Evolutionary conservation across 73 alveolate genomes (phyloP).

Genomic region (Paramecium bursaria): DNA sequence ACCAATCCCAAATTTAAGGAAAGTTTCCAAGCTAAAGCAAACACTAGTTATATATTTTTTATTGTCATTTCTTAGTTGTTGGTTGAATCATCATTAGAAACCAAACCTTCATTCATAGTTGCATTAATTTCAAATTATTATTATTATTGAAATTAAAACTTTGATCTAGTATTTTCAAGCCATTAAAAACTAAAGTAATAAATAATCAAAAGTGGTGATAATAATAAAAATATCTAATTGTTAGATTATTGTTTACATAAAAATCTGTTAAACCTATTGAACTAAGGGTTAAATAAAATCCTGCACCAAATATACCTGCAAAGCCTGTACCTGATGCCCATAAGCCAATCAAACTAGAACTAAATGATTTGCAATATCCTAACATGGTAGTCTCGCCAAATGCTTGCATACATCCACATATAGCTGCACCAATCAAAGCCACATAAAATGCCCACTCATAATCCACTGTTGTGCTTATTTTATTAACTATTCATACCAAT

Average conservation of each 20-base stretch:
- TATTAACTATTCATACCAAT: constrained; percentile 7
- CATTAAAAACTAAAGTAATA: constrained; percentile 23
- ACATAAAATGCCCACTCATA: constrained; percentile 59
- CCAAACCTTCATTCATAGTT: constrained; percentile 5
- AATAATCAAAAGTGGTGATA: constrained; percentile 28
- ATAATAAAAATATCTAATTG: constrained; percentile 36
- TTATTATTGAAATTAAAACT: background rate
- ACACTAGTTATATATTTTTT: constrained; percentile 59
- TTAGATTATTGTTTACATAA: constrained; percentile 19
- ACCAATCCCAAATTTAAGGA: constrained; percentile 76
- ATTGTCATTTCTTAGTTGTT: constrained; percentile 65
- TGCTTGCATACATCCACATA: constrained; percentile 69
- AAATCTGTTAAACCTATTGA: constrained; percentile 72
- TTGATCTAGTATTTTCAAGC: constrained; percentile 44
- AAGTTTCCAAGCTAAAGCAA: constrained; percentile 70
- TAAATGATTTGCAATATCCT: constrained; percentile 60
- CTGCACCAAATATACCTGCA: constrained; percentile 92
- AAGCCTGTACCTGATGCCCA: constrained; percentile 87
- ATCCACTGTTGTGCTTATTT: constrained; percentile 12
- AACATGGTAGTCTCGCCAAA: constrained; percentile 70
- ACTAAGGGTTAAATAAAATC: constrained; percentile 72
- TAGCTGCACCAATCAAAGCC: constrained; percentile 50
- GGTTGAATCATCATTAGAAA: constrained; percentile 46
- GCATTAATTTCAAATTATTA: constrained; percentile 20
- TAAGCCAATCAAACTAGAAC: constrained; percentile 52